Evolutionary conservation across 164 flowering plant species (phyloP), one percentile per base, ranked within the genome.

Genomic region (Liriodendron chinense): DNA sequence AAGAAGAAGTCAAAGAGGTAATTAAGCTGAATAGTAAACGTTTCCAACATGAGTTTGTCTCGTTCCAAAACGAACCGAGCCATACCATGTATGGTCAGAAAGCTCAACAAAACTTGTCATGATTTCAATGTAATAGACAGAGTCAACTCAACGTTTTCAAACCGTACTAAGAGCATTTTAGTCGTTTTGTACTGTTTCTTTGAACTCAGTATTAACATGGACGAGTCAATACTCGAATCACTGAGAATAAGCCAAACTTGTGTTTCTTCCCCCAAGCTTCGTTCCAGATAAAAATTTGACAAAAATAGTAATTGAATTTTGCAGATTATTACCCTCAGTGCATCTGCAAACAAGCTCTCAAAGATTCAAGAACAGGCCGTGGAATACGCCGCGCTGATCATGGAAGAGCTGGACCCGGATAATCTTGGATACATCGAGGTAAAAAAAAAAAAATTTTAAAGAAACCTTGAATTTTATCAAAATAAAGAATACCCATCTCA

Each of bases 1-100:
- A 86, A 75, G 87, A 87, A 47, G 98, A 93, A 78, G 94, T 93
- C 72, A 89, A 75, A 79, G 94, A 93, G 94, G 98, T 89, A n/a
- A n/a, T n/a, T n/a, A 80, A 47, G 65, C 2, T 34, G 1, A 79
- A 1, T 3, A 16, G 16, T 63, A 10, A 43, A 59, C 16, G 34
- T 26, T 9, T 63, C 66, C 22, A 63, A 8, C 66, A 47, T 20
- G 56, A 48, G 21, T 68, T 47, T 69, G 71, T 47, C 56, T 20
- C 71, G 56, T 9, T 47, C n/a, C 71, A 16, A 53, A 16, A 12
- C 2, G 18, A 53, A 34, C 50, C 9, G 16, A 76, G 16, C 64
- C 28, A 28, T 10, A 62, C 20, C n/a, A 12, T 43, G 3, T 6
- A 20, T 72, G 14, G 20, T 67, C 43, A 2, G 62, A 20, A 57